phyloP scores from a whole-genome alignment of 1,139 yeast genomes.

The Waltiozyma sp. region DNA sequence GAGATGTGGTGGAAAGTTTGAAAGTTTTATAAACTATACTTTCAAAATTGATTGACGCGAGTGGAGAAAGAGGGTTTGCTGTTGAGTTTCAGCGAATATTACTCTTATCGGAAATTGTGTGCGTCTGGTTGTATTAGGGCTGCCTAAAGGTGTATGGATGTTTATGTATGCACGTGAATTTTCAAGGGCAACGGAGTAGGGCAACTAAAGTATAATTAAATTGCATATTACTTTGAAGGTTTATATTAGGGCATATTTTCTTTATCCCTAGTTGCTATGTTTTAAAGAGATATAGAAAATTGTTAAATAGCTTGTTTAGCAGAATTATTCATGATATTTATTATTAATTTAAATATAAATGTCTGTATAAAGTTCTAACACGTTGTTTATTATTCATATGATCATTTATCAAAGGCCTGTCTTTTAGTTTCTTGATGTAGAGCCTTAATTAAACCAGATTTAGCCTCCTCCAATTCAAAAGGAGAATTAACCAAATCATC shows the following conservation, averaged over 20 bases:
- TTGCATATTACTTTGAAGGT: no score
- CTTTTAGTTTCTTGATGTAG: constrained; percentile 31
- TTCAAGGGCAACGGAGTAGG: neutral
- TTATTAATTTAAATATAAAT: no score
- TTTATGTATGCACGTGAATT: neutral
- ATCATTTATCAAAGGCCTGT: no score
- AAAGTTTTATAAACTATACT: neutral
- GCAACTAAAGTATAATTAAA: neutral
- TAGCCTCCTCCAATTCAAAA: constrained; percentile 27
- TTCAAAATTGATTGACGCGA: neutral
- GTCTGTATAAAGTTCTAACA: no score
- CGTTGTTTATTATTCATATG: no score
- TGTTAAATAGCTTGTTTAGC: no score
- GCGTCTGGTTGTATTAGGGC: neutral
- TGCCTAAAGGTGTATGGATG: neutral
- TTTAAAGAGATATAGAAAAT: no score
- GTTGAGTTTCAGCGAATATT: neutral
- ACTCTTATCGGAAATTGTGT: neutral
- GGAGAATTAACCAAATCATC: constrained; percentile 13
- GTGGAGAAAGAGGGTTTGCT: neutral
- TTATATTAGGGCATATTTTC: no score
- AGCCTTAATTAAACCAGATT: constrained; percentile 34
- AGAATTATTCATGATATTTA: no score
- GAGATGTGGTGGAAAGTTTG: neutral
- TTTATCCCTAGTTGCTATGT: no score